phyloP scores from a whole-genome alignment of 164 flowering plant genomes.

The Aristolochia contorta region DNA sequence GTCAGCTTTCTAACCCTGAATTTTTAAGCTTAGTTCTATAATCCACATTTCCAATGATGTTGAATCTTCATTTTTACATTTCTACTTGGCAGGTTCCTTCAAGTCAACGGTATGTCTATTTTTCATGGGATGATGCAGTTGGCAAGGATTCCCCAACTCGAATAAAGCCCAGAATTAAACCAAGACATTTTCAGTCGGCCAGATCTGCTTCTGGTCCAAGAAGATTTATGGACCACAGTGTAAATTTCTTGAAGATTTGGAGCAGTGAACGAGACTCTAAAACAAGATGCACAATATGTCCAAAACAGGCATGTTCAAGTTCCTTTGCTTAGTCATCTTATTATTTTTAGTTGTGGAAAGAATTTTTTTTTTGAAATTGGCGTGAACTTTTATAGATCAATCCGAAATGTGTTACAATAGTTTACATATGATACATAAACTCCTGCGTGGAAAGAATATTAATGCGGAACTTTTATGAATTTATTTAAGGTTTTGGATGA shows the following conservation, averaged over 20 bases:
- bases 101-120: slow-evolving; percentile 60
- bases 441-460: too few species aligned
- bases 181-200: slow-evolving; percentile 39
- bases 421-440: too few species aligned
- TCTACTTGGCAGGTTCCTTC: slow-evolving; percentile 61
- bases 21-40: not conserved
- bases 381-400: too few species aligned
- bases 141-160: slow-evolving; percentile 26
- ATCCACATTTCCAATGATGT: not conserved
- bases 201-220: slow-evolving; percentile 33
- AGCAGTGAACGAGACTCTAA: slow-evolving; percentile 71
- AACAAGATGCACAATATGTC: slow-evolving; percentile 60
- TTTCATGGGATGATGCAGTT: slow-evolving; percentile 55
- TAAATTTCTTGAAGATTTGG: slow-evolving; percentile 84
- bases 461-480: not conserved
- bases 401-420: too few species aligned
- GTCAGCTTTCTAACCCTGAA: slow-evolving; percentile 18
- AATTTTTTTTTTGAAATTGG: too few species aligned
- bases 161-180: slow-evolving; percentile 38
- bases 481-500: slow-evolving; percentile 39
- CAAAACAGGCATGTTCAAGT: slow-evolving; percentile 49
- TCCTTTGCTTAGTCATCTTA: not conserved
- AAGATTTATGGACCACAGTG: slow-evolving; percentile 48
- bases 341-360: not conserved
- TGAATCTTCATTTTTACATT: not conserved